phyloP scores from a whole-genome alignment of 2,329 filamentous ascomycete species.

The Massarina eburnea region DNA sequence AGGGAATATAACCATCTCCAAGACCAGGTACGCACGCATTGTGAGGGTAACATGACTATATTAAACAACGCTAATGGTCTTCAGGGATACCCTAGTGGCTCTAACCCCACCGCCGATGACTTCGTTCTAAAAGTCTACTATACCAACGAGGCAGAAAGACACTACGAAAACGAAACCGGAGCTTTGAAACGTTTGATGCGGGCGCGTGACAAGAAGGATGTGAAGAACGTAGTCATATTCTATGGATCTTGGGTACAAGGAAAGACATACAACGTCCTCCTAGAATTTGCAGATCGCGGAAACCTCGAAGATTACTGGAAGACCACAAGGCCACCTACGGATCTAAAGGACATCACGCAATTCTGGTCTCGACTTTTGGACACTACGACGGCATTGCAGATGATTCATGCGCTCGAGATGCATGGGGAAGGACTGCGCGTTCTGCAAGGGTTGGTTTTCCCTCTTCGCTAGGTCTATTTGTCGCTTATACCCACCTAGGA shows the following conservation, averaged over 20 bases:
- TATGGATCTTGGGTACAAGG: slow-evolving; percentile 20
- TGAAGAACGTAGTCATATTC: slow-evolving; percentile 10
- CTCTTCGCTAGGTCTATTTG: not conserved
- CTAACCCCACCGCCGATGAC: too few species aligned
- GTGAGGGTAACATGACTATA: too few species aligned
- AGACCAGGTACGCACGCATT: not conserved
- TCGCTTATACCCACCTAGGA: slow-evolving; percentile 21
- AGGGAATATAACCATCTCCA: slow-evolving; percentile 12
- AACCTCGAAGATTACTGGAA: slow-evolving; percentile 34
- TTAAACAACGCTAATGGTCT: too few species aligned
- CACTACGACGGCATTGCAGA: slow-evolving; percentile 27
- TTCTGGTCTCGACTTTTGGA: too few species aligned
- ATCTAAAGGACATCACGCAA: slow-evolving; percentile 20
- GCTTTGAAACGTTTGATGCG: slow-evolving; percentile 11
- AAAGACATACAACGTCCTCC: slow-evolving; percentile 32
- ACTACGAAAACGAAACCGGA: slow-evolving; percentile 15
- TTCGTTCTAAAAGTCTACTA: too few species aligned
- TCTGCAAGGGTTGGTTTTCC: slow-evolving; percentile 6
- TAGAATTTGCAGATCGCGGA: slow-evolving; percentile 38
- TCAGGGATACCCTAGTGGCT: too few species aligned
- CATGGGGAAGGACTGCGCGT: too few species aligned
- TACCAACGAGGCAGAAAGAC: not conserved
- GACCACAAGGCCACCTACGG: slow-evolving; percentile 22
- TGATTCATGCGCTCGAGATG: not conserved
- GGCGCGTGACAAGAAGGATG: too few species aligned